Evolutionary conservation across 78 protist species (phyloP).

Genomic region (Guillardia theta): DNA sequence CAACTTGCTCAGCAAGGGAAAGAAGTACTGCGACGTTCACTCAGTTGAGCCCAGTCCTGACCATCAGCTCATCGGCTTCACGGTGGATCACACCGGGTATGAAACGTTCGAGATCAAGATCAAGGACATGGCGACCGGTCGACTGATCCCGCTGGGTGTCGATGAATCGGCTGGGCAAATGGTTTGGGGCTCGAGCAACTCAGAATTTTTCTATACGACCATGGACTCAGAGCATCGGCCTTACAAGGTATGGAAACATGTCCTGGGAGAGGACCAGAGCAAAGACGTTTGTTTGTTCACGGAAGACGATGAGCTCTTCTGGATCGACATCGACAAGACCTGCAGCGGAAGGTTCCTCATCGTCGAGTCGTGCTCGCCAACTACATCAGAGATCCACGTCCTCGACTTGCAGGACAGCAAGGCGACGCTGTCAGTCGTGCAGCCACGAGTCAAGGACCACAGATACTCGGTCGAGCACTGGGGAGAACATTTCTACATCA

Average conservation of each 20-base stretch:
- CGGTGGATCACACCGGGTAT: not conserved
- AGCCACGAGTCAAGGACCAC: not conserved
- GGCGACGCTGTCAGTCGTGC: not conserved
- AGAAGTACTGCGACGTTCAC: conserved; percentile 10
- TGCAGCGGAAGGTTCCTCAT: not conserved
- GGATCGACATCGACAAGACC: not conserved
- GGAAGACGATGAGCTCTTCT: conserved; percentile 2
- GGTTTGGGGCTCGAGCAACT: not conserved
- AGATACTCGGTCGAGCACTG: not conserved
- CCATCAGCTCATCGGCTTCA: not conserved
- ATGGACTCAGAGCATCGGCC: not conserved
- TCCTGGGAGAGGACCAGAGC: not conserved
- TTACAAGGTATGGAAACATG: not conserved
- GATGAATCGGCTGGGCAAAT: not conserved
- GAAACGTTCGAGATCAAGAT: not conserved
- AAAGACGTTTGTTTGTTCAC: not conserved
- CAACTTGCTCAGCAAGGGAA: not conserved
- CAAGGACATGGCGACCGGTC: not conserved
- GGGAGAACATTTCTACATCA: not conserved
- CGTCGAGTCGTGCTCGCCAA: not conserved
- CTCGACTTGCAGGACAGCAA: not conserved
- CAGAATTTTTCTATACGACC: not conserved
- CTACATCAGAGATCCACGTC: not conserved
- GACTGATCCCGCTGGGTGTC: not conserved
- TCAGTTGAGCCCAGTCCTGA: not conserved